Evolutionary conservation across 2,329 filamentous ascomycete species (phyloP), one percentile per base, ranked within the genome.

Genomic region (Diaporthe ilicicola): DNA sequence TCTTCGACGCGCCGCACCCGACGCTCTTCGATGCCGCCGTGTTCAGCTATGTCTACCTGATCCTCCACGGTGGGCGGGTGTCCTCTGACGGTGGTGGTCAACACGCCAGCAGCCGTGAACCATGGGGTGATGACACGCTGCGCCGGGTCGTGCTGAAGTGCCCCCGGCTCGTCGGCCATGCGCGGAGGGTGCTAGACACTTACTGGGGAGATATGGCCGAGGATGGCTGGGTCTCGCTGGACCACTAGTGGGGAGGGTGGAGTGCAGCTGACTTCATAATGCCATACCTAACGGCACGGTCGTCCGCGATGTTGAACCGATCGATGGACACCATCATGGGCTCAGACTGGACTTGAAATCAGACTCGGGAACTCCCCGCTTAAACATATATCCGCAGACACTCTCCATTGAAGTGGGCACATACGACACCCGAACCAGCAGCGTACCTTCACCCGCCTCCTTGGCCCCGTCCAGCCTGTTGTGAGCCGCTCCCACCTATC

Each of bases 41-140:
- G 2, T 98, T 98, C 82, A 91, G 94, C 4, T 99, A 98, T 81
- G 95, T 93, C 0, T 90, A 97, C 80, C 84, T 97, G 64, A 84
- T 98, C 66, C 82, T 97, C 65, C 90, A 90, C 42, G 77, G 76
- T 2, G 48, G 55, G 55, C 54, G 62, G 44, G 53, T 51, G 29
- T 32, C 39, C 15, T 55, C 53, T 22, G 46, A 10, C 19, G 77
- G 72, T 73, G 9, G 74, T 94, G 74, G 84, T 82, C 1, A 95
- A 6, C 27, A n/a, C 10, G 6, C 13, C 8, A 34, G 13, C 22
- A 9, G 32, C 32, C 32, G 32, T 34, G 29, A 67, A 22, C 10
- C 42, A 2, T 73, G 83, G 71, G 59, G 46, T 8, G 89, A 93
- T 70, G 87, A 86, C 72, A 84, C 85, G 67, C 82, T 97, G 65